A percentile compares a stretch with the other conserved stretches of the same genome.
Conservation (phyloP, 345 rosid species). For the Syzygium aqueum region DNA sequence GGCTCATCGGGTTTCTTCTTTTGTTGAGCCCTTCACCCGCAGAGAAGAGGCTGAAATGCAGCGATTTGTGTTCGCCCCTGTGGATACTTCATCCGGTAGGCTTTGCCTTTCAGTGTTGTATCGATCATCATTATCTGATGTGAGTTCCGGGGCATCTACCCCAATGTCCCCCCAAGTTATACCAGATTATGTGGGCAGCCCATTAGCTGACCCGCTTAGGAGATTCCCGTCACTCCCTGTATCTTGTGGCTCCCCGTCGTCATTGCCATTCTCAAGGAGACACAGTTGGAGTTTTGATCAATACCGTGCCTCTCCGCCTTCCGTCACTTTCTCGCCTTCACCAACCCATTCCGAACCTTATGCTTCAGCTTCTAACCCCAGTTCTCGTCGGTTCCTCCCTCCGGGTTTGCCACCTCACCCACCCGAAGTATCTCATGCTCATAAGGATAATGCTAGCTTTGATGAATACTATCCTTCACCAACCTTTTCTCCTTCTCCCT, state of each 20-base stretch:
- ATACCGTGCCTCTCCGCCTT: constrained; percentile 57
- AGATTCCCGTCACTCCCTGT: constrained; percentile 71
- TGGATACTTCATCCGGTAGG: constrained; percentile 74
- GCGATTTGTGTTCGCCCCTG: constrained; percentile 71
- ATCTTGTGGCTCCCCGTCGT: constrained; percentile 67
- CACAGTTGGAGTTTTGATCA: constrained; percentile 90
- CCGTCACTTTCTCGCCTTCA: constrained; percentile 68
- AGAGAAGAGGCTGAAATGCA: constrained; percentile 86
- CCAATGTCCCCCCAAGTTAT: constrained; percentile 81
- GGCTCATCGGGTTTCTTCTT: constrained; percentile 71
- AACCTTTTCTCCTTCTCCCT: constrained; percentile 53
- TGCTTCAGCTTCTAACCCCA: constrained; percentile 42
- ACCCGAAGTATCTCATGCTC: constrained; percentile 34
- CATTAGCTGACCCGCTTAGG: constrained; percentile 80
- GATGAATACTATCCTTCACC: constrained; percentile 61
- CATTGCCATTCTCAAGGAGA: constrained; percentile 65
- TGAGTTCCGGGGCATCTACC: constrained; percentile 58
- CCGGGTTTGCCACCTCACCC: constrained; percentile 51
- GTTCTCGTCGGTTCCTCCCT: constrained; percentile 27
- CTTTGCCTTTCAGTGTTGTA: constrained; percentile 79
- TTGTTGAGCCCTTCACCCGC: constrained; percentile 68
- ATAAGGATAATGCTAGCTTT: constrained; percentile 32
- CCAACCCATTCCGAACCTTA: constrained; percentile 68
- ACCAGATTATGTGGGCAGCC: constrained; percentile 93
- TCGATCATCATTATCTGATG: constrained; percentile 49